These are phyloP conservation scores for Tulasnella sp. DNA, from an alignment of 768 basidiomycete genomes.

Conservation along the genomic window DNA sequence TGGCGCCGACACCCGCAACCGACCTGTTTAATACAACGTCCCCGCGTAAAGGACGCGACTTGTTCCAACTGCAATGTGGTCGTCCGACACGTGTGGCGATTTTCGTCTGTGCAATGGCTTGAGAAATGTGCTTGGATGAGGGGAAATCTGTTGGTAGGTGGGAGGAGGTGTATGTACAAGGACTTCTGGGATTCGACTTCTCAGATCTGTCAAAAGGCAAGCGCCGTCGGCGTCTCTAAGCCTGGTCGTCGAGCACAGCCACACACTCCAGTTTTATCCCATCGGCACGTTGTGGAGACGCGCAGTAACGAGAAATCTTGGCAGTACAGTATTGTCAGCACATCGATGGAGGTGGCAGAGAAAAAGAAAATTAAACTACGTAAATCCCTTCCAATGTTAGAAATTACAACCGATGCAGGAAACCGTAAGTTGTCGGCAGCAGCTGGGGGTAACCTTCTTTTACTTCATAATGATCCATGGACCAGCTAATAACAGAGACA, in stretches of 20 bases:
- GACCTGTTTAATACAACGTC: not conserved
- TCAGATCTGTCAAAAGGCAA: not conserved
- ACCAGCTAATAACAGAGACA: no score
- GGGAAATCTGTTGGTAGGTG: not conserved
- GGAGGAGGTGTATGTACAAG: not conserved
- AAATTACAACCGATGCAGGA: no score
- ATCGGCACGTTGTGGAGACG: no score
- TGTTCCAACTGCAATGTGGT: not conserved
- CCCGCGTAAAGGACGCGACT: not conserved
- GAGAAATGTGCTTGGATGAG: not conserved
- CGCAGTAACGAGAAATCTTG: no score
- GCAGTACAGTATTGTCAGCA: no score
- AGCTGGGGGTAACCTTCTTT: no score
- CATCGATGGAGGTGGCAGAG: no score
- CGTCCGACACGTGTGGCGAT: not conserved
- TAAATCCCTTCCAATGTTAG: no score
- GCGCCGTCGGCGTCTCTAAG: constrained; percentile 2
- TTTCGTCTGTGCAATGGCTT: not conserved
- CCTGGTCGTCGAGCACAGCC: constrained; percentile 6
- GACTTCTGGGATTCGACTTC: not conserved
- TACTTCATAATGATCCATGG: no score
- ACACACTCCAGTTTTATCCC: not conserved
- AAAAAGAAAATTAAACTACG: no score
- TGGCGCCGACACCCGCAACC: not conserved
- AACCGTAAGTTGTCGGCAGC: no score